Evolutionary conservation across 2,329 filamentous ascomycete species (phyloP).

Genomic region (Chrysoporthe deuterocubensis): DNA sequence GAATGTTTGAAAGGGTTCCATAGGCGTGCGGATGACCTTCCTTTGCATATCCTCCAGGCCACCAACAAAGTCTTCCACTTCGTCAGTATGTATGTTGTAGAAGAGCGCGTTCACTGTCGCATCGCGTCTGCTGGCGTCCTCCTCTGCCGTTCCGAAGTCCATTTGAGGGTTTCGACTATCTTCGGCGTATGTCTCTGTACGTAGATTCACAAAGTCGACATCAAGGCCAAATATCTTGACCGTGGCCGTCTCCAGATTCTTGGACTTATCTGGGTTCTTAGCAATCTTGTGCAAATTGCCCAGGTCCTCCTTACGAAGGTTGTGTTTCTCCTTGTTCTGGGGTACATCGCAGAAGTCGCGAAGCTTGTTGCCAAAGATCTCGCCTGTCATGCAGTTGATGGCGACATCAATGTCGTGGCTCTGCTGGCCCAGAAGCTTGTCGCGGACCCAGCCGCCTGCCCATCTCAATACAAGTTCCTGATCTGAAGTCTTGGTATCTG

Average conservation of each 20-base stretch:
- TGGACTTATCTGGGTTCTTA: constrained; percentile 93
- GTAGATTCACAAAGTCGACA: constrained; percentile 90
- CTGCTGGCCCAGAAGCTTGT: constrained; percentile 73
- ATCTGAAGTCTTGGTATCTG: constrained; percentile 30
- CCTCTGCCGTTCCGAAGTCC: constrained; percentile 89
- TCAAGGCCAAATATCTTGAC: constrained; percentile 85
- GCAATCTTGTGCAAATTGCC: constrained; percentile 85
- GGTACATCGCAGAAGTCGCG: constrained; percentile 68
- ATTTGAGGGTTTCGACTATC: constrained; percentile 88
- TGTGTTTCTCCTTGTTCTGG: constrained; percentile 65
- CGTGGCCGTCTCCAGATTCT: constrained; percentile 91
- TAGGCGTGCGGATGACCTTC: constrained; percentile 78
- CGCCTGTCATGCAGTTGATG: constrained; percentile 84
- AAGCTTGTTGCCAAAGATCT: constrained; percentile 72
- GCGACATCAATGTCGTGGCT: constrained; percentile 86
- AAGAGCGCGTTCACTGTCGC: constrained; percentile 96
- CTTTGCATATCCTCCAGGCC: constrained; percentile 76
- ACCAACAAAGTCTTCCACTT: constrained; percentile 84
- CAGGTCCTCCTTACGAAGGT: constrained; percentile 61
- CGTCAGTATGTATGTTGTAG: constrained; percentile 82
- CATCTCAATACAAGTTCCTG: constrained; percentile 71
- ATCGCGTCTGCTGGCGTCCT: constrained; percentile 88
- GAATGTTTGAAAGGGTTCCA: constrained; percentile 90
- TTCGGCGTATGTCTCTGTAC: constrained; percentile 89
- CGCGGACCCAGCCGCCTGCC: constrained; percentile 87